phyloP scores from a whole-genome alignment of 352 stramenopile species.

The Globisporangium nodosum region DNA sequence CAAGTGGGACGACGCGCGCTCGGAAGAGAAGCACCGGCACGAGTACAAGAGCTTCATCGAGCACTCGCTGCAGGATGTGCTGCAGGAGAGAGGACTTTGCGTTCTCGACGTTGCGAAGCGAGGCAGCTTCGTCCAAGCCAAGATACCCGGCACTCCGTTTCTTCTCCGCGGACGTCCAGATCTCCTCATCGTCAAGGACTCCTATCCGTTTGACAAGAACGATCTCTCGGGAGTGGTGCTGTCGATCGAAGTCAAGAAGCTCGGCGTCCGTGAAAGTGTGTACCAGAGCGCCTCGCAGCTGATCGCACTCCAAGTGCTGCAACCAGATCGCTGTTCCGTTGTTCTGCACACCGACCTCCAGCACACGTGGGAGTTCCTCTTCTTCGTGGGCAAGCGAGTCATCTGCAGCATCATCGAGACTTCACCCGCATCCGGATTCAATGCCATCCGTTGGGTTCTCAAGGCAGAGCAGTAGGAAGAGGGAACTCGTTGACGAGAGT shows the following conservation, averaged over 20 bases:
- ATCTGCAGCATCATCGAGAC: not conserved
- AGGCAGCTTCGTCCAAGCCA: not conserved
- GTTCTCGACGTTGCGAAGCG: not conserved
- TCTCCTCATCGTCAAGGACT: not conserved
- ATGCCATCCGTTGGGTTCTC: not conserved
- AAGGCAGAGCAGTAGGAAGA: not conserved
- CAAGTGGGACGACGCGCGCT: not conserved
- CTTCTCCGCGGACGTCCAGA: not conserved
- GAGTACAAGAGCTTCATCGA: not conserved
- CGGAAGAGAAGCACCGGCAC: not conserved
- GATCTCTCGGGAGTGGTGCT: not conserved
- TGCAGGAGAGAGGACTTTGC: not conserved
- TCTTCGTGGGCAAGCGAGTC: not conserved
- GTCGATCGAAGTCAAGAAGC: not conserved
- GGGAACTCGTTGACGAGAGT: not conserved
- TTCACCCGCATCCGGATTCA: not conserved
- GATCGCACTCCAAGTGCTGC: not conserved
- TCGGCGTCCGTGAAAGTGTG: not conserved
- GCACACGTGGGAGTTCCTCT: not conserved
- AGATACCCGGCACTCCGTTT: not conserved
- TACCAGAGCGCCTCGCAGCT: not conserved
- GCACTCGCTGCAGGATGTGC: not conserved
- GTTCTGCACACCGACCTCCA: not conserved
- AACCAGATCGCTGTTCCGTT: not conserved
- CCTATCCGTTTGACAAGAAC: too few relatives aligned